These are phyloP conservation scores for Penicillium sp. DNA, from an alignment of 2,329 filamentous ascomycete species.

Conservation along the genomic window DNA sequence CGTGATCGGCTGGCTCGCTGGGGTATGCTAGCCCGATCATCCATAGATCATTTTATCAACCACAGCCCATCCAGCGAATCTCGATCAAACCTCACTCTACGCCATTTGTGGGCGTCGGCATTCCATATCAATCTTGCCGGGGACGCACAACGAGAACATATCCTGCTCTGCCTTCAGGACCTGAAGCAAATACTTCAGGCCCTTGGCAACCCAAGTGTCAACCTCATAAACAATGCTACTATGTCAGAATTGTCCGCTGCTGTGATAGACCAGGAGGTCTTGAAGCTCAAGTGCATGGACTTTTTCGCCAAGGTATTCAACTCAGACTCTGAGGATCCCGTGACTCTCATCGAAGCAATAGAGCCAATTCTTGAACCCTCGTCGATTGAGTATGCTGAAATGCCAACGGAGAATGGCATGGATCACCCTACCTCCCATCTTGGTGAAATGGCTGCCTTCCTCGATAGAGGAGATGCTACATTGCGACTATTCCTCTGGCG, in stretches of 20 bases:
- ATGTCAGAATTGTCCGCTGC: slow-evolving; percentile 82
- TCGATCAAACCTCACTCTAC: slow-evolving; percentile 50
- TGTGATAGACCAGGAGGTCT: slow-evolving; percentile 87
- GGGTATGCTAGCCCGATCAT: slow-evolving; percentile 56
- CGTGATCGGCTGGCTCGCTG: slow-evolving; percentile 61
- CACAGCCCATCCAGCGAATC: slow-evolving; percentile 27
- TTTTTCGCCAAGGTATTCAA: slow-evolving; percentile 91
- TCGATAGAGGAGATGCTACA: slow-evolving; percentile 76
- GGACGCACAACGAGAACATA: slow-evolving; percentile 57
- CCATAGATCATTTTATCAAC: slow-evolving; percentile 46
- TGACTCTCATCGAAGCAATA: slow-evolving; percentile 82
- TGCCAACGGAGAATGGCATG: slow-evolving; percentile 17
- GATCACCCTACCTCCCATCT: slow-evolving; percentile 54
- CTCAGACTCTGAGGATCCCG: slow-evolving; percentile 74
- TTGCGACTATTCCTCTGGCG: slow-evolving; percentile 86
- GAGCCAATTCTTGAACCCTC: slow-evolving; percentile 83
- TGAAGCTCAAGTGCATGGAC: slow-evolving; percentile 90
- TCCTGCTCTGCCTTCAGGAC: slow-evolving; percentile 62
- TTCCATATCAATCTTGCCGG: slow-evolving; percentile 59
- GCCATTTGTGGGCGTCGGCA: slow-evolving; percentile 66
- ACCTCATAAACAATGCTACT: slow-evolving; percentile 78
- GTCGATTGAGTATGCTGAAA: slow-evolving; percentile 31
- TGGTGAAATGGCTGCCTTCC: slow-evolving; percentile 79
- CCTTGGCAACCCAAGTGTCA: slow-evolving; percentile 48
- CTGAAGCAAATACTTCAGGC: slow-evolving; percentile 55